Evolutionary conservation across 2,329 filamentous ascomycete genomes (phyloP), one percentile per base, ranked within the genome.

Genomic region (Aspergillus viridinutans): DNA sequence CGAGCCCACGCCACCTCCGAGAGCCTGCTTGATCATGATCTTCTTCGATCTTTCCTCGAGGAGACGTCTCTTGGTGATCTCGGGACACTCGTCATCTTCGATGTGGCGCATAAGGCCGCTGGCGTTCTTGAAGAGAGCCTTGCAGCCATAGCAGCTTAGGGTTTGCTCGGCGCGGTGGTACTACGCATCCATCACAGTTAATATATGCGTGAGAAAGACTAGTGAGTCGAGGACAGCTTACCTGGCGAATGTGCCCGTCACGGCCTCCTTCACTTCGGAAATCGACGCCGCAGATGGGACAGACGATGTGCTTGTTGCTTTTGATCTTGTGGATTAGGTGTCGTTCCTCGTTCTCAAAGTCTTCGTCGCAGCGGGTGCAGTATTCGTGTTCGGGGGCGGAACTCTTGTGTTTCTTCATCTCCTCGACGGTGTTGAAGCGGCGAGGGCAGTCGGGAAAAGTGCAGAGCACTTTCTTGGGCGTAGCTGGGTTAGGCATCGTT

Each of bases 221-320:
- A 1, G 14, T 3, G 32, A 3, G n/a, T n/a, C 25, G 8, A 38
- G 25, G 28, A 17, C 3, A 32, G 55, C 75, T 65, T 65, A 84
- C 82, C 61, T 76, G 67, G 54, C 76, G 72, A n/a, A 84, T 76
- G 60, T 87, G 84, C 21, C 64, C 64, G 53, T 80, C 77, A 10
- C 81, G 73, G 1, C 82, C 84, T 23, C 75, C 76, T 2, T 77
- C 72, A 28, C 77, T 82, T 58, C 79, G 78, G 69, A 84, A 85
- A 45, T 85, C 82, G 8, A 77, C 67, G 12, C 80, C 81, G 53
- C 84, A 86, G 45, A 84, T 74, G 12, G 81, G 79, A 66, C 84
- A 87, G 52, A 77, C 78, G 49, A 82, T 79, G 59, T 83, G 79
- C 29, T 74, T 76, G 2, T 72, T 65, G 52, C 72, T 78, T 50